These are phyloP conservation scores for Stachybotrys chartarum DNA, from an alignment of 2,329 filamentous ascomycete species.

Conservation along the genomic window DNA sequence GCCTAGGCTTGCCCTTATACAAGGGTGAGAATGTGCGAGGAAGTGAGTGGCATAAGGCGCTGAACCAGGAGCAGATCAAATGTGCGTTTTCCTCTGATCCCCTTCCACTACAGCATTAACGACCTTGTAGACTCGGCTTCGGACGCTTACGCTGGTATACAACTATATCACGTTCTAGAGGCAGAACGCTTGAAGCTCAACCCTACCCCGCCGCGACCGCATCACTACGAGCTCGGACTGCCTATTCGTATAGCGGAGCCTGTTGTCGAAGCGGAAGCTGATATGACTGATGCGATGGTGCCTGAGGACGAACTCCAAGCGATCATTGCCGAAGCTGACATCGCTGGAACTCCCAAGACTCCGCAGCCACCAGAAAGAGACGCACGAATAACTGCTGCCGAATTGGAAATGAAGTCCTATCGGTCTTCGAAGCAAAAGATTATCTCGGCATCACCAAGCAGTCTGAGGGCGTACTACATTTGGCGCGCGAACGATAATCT, in stretches of 20 bases:
- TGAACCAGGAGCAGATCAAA: conserved; percentile 58
- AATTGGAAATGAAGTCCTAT: conserved; percentile 29
- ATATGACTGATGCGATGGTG: conserved; percentile 5
- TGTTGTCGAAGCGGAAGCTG: conserved; percentile 12
- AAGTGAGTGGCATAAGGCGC: conserved; percentile 63
- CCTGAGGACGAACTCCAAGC: conserved; percentile 4
- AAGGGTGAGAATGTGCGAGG: conserved; percentile 65
- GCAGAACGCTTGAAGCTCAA: conserved; percentile 56
- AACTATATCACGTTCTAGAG: conserved; percentile 68
- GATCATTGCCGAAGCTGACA: not conserved
- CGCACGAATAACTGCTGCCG: conserved; percentile 34
- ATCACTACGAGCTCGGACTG: conserved; percentile 57
- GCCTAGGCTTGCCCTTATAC: conserved; percentile 65
- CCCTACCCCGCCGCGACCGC: conserved; percentile 65
- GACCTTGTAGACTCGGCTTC: conserved; percentile 59
- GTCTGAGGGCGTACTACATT: conserved; percentile 54
- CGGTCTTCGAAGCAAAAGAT: conserved; percentile 16
- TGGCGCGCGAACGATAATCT: conserved; percentile 52
- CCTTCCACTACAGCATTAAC: not conserved
- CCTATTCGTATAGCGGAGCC: conserved; percentile 48
- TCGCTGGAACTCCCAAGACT: not conserved
- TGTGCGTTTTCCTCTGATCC: conserved; percentile 43
- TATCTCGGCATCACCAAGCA: conserved; percentile 17
- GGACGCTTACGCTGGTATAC: conserved; percentile 73
- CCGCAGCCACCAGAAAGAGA: conserved; percentile 22